These are phyloP conservation scores for Blastobotrys americana DNA, from an alignment of 805 yeast species.

Conservation along the genomic window DNA sequence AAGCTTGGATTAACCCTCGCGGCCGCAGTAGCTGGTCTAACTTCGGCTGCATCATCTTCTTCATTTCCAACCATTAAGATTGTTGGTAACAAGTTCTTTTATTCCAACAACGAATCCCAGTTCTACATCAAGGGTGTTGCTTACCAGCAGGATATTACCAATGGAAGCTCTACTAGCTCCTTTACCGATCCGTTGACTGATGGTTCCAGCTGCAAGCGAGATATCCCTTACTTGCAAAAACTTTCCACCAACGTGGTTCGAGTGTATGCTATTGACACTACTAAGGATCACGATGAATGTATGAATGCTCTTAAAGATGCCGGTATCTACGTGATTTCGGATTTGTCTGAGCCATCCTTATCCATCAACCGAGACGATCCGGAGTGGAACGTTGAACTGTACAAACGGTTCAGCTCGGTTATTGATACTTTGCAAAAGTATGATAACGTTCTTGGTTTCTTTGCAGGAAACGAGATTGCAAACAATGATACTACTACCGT, in stretches of 20 bases:
- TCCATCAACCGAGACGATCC: conserved; percentile 78
- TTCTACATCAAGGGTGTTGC: conserved; percentile 86
- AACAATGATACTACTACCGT: conserved; percentile 74
- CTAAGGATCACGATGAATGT: conserved; percentile 64
- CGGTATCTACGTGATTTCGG: conserved; percentile 88
- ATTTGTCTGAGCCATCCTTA: conserved; percentile 74
- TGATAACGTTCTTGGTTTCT: conserved; percentile 81
- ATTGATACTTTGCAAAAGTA: conserved; percentile 74
- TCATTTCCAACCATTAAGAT: conserved; percentile 49
- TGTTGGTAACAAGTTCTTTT: conserved; percentile 70
- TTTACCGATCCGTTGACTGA: conserved; percentile 74
- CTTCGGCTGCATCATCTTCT: conserved; percentile 24
- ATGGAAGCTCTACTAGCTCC: conserved; percentile 54
- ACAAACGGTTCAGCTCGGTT: conserved; percentile 70
- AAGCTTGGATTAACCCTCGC: conserved; percentile 6
- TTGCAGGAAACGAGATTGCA: conserved; percentile 96
- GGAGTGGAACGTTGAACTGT: conserved; percentile 64
- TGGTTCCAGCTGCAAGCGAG: conserved; percentile 62
- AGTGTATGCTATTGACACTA: conserved; percentile 78
- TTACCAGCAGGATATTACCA: conserved; percentile 63
- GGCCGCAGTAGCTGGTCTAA: conserved; percentile 17
- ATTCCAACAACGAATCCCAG: conserved; percentile 64
- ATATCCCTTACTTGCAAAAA: conserved; percentile 64
- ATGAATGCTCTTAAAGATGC: conserved; percentile 69
- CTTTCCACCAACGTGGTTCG: conserved; percentile 73